Evolutionary conservation across 163 green algal species (phyloP).

Genomic region (Chlorella variabilis): DNA sequence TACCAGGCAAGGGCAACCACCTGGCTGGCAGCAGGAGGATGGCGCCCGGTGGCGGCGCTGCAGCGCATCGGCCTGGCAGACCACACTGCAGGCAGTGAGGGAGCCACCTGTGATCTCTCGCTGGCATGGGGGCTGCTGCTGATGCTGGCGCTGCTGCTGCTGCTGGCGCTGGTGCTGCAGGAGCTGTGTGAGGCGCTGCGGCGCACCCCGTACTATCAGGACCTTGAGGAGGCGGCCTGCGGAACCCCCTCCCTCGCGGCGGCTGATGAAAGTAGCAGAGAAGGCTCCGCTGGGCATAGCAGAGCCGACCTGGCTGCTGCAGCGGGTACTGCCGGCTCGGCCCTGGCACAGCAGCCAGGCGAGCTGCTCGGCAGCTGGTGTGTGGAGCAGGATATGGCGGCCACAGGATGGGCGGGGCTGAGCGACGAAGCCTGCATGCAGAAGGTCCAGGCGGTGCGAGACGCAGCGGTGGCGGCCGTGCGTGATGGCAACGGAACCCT

Average conservation of each 20-base stretch:
- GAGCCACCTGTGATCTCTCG: no score
- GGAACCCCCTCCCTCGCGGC: background rate
- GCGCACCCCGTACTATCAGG: background rate
- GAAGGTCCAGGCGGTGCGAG: background rate
- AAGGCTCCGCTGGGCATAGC: no score
- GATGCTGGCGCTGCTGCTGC: no score
- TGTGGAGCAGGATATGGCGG: background rate
- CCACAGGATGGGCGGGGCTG: background rate
- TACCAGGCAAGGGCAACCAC: background rate
- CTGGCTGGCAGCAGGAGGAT: background rate
- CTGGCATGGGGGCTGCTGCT: no score
- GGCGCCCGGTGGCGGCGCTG: background rate
- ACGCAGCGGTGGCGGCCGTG: background rate
- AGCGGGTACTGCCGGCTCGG: no score
- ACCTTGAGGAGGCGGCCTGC: background rate
- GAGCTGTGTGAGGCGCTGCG: constrained; percentile 14
- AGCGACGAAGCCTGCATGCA: constrained; percentile 15
- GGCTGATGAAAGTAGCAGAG: no score
- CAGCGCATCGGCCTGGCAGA: no score
- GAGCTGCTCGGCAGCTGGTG: constrained; percentile 11
- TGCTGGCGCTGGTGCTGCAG: constrained; percentile 2
- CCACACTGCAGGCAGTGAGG: no score
- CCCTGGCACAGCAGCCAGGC: no score
- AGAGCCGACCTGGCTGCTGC: no score
- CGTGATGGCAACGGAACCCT: background rate